phyloP scores from a whole-genome alignment of 305 asterid species.

The Solanum aculeatissimum region DNA sequence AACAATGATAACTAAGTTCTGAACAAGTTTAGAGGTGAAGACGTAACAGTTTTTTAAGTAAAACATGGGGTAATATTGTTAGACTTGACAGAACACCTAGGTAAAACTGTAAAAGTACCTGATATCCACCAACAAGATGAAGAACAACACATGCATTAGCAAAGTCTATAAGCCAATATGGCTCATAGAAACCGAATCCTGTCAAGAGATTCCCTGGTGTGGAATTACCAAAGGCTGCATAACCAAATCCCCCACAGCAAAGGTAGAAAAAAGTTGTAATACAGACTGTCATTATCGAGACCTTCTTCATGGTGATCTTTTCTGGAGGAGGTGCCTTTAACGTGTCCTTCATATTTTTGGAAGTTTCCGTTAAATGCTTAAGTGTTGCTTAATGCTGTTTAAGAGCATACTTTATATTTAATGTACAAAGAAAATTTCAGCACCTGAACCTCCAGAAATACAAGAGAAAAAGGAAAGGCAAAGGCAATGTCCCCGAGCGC shows the following conservation, averaged over 20 bases:
- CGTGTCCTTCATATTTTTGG: slow-evolving; percentile 39
- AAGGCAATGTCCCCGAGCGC: slow-evolving; percentile 72
- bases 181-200: slow-evolving; percentile 78
- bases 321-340: slow-evolving; percentile 54
- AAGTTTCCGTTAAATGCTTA: background rate
- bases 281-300: slow-evolving; percentile 36
- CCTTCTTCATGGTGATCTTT: slow-evolving; percentile 56
- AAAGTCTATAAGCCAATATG: slow-evolving; percentile 71
- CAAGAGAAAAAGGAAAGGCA: slow-evolving; percentile 57
- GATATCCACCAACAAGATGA: slow-evolving; percentile 80
- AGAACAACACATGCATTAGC: slow-evolving; percentile 74
- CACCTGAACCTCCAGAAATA: slow-evolving; percentile 69
- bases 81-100: background rate
- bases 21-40: background rate
- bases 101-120: slow-evolving; percentile 25
- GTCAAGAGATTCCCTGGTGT: slow-evolving; percentile 81
- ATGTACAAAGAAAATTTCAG: background rate
- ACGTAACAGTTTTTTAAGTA: background rate
- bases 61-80: background rate
- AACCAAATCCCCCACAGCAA: slow-evolving; percentile 79
- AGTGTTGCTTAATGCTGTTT: background rate
- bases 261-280: slow-evolving; percentile 49
- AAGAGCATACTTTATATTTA: background rate
- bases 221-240: slow-evolving; percentile 77
- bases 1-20: background rate